Evolutionary conservation across 192 early-diverging fungal species (phyloP), one percentile per base, ranked within the genome.

Genomic region (Funneliformis geosporum): DNA sequence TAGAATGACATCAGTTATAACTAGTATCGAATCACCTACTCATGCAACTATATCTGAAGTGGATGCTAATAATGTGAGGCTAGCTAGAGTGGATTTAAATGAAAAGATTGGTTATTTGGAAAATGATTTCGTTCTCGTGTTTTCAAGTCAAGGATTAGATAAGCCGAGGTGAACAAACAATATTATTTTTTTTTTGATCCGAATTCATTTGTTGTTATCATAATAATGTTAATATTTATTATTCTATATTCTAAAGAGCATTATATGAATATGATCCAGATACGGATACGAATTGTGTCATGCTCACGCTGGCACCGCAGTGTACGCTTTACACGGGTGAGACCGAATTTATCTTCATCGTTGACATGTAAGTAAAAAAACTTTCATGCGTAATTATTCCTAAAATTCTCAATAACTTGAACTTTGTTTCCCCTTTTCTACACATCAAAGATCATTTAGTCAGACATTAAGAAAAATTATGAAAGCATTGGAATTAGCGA

Each of bases 361-460:
- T 86, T 16, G 86, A 86, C 23, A 44, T 83, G 82, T 83, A 84
- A 28, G 12, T 21, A 18, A 10, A 23, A 28, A 60, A 16, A 7
- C 0, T 39, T 67, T 6, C 14, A 27, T 38, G 12, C 38, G 5
- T 67, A 7, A 28, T 8, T 39, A 9, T 12, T 25, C 6, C 14
- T 43, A 43, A n/a, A 39, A 69, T 38, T n/a, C 18, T 28, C 1
- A 28, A 43, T 61, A 40, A 65, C 60, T 44, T 62, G 88, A 47
- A 88, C 88, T 21, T 47, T 12, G 9, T 46, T 9, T 10, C 11
- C 7, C 14, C 16, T 16, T 50, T 50, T 16, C 12, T 12, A 50
- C 10, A 4, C 16, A 2, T 50, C 4, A 50, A 50, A 88, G 88
- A 3, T 90, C 89, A 14, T 90, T 89, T 21, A 83, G 83, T 9